Percentiles rank a stretch among this genome's conserved stretches.
Conservation (phyloP, 2,329 filamentous ascomycete species). For the Aspergillus sp. region DNA sequence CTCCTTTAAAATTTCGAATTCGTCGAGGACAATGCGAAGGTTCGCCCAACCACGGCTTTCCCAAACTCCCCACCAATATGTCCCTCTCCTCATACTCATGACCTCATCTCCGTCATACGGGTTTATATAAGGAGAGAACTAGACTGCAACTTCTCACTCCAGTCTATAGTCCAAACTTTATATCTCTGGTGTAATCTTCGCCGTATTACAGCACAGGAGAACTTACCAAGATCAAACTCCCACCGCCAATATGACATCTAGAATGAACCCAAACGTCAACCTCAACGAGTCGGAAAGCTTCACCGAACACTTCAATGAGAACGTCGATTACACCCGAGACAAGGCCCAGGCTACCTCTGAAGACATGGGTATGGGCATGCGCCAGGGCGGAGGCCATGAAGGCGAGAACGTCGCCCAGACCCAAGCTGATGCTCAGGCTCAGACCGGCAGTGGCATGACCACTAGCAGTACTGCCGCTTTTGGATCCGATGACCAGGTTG, state of each 20-base stretch:
- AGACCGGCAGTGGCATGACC: neutral
- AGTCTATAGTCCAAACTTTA: neutral
- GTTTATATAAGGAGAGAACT: neutral
- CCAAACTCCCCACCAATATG: neutral
- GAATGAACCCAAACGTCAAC: neutral
- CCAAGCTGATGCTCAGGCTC: neutral
- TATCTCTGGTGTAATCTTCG: neutral
- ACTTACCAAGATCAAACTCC: neutral
- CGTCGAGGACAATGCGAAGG: neutral
- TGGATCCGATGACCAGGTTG: neutral
- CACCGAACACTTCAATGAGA: slow-evolving; percentile 9
- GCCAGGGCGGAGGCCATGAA: neutral
- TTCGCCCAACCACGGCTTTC: neutral
- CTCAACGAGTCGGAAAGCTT: slow-evolving; percentile 1
- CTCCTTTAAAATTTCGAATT: neutral
- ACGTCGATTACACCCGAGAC: slow-evolving; percentile 6
- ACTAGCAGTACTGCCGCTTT: neutral
- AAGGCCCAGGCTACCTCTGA: neutral
- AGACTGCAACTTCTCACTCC: neutral
- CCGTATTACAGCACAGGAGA: neutral
- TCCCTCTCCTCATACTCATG: slow-evolving; percentile 2
- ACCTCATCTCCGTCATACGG: slow-evolving; percentile 7
- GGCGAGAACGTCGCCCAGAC: neutral
- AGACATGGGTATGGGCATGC: neutral
- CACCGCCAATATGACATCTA: neutral